These are phyloP conservation scores for Aspergillus sergii DNA, from an alignment of 2,329 filamentous ascomycete genomes.

Conservation along the genomic window DNA sequence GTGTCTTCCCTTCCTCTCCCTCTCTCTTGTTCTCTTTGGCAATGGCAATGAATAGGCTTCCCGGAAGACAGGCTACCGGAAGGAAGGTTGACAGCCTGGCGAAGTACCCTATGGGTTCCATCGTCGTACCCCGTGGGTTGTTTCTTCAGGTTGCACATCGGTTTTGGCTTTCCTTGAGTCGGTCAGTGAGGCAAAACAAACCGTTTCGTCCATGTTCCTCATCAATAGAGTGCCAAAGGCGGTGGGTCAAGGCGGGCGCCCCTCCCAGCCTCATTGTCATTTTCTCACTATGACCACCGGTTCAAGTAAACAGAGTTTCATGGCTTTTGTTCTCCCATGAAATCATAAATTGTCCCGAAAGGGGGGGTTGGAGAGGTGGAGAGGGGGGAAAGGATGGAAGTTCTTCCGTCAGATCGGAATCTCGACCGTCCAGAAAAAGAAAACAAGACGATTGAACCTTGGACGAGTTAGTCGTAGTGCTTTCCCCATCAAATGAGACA, in stretches of 20 bases:
- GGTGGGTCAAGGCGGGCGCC: background rate
- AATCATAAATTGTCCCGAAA: conserved; percentile 1
- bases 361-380: background rate
- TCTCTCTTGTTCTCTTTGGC: background rate
- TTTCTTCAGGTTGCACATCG: conserved; percentile 1
- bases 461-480: background rate
- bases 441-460: background rate
- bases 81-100: background rate
- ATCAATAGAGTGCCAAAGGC: background rate
- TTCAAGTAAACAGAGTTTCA: conserved; percentile 3
- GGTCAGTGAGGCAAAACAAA: conserved; percentile 2
- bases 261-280: conserved; percentile 4
- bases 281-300: conserved; percentile 5
- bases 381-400: background rate
- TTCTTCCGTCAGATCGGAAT: background rate
- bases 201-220: background rate
- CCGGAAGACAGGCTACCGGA: background rate
- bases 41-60: background rate
- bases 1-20: background rate
- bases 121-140: too few relatives aligned
- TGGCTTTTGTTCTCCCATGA: conserved; percentile 1
- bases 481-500: background rate
- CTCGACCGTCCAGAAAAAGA: background rate
- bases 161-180: background rate
- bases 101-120: background rate